Percentiles rank a stretch among this genome's conserved stretches.
Evolutionary conservation across 164 flowering plant species (phyloP).

Genomic region (Taxillus chinensis): DNA sequence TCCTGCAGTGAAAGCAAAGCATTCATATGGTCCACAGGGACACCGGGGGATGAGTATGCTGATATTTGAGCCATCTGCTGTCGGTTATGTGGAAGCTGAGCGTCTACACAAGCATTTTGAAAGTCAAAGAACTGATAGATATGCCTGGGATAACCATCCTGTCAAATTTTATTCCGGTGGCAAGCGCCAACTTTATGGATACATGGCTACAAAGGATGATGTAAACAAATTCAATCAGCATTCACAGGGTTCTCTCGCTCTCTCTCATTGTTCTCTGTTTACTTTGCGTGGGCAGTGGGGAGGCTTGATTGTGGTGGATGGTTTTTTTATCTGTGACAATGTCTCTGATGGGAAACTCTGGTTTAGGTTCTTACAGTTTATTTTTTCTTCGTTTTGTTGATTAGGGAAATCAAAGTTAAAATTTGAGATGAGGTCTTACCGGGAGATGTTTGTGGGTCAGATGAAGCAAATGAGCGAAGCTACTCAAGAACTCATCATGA

Average conservation of each 20-base stretch:
- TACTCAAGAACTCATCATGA: slow-evolving; percentile 55
- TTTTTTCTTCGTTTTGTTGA: slow-evolving; percentile 1
- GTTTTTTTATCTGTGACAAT: no score
- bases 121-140: slow-evolving; percentile 45
- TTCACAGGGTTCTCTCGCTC: slow-evolving; percentile 41
- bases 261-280: neutral
- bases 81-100: slow-evolving; percentile 79
- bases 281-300: no score
- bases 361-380: neutral
- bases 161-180: slow-evolving; percentile 58
- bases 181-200: slow-evolving; percentile 79
- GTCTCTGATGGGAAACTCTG: neutral
- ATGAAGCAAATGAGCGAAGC: slow-evolving; percentile 78
- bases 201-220: slow-evolving; percentile 59
- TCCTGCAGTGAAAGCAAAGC: slow-evolving; percentile 59
- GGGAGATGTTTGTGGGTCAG: slow-evolving; percentile 60
- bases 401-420: slow-evolving; percentile 64
- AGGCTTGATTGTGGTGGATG: no score
- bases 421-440: slow-evolving; percentile 70
- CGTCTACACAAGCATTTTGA: slow-evolving; percentile 71
- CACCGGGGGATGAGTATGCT: slow-evolving; percentile 90
- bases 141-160: slow-evolving; percentile 57
- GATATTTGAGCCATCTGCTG: slow-evolving; percentile 66
- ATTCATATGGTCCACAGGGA: slow-evolving; percentile 92
- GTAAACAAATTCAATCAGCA: slow-evolving; percentile 68